Base-by-base conservation (phyloP, 495 filamentous ascomycete species). In the Gamarada debralockiae region DNA sequence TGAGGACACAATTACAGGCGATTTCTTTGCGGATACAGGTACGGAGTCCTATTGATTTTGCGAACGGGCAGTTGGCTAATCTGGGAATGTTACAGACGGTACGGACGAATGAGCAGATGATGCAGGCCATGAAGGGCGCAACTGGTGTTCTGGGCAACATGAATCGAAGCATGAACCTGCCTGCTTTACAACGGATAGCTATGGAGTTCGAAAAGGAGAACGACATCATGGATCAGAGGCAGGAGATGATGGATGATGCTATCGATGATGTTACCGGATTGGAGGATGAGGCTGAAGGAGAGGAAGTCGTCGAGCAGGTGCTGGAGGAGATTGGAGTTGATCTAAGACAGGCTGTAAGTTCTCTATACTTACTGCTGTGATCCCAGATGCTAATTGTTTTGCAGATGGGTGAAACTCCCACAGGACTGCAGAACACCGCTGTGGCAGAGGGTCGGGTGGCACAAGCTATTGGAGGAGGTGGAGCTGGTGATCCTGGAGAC, bases 181-280 rank as follows among this genome's bases (percentile, higher is more conserved):
- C 93, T 2, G 90, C 88, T 12, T 71, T 98, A 34, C 93, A 97
- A 66, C 82, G 95, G 46, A 97, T 98, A 66, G 92, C 93, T 3
- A 97, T 97, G 92, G 93, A 98, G 65, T 98, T 98, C 59, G 95
- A 98, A 73, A 84, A 87, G 57, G 95, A 98, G 73, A 98, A 96
- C 69, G 93, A 97, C 59, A 89, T 97, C 46, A 98, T 98, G 93
- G 93, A 98, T 66, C 89, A 97, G 71, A 79, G 93, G 53, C 90
- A 97, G 72, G 93, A 98, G 65, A 97, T 97, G 89, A 97, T 98
- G 95, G 93, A 96, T 65, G 95, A 97, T 70, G 93, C 90, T n/a
- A 95, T 97, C 44, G 95, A 98, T 67, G 95, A 98, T 66, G 93
- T 91, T 34, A 97, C 92, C 45, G 93, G 95, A 14, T 77, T 96